Percentiles rank a stretch among this genome's conserved stretches.
Evolutionary conservation across 106 monocot species (phyloP).

Genomic region (Dendrobium huoshanense): DNA sequence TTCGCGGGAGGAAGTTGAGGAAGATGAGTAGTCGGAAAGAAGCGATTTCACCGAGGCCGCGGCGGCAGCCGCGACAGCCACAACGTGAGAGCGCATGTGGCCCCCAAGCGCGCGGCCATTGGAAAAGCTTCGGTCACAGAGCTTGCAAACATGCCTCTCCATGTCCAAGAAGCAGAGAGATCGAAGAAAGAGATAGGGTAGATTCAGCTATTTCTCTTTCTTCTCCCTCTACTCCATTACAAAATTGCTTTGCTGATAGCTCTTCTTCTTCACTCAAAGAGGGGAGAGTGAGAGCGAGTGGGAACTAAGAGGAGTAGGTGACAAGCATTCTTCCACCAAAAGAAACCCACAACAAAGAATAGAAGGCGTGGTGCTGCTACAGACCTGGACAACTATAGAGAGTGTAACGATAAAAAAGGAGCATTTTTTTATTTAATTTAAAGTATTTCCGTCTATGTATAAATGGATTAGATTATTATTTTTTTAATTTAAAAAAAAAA

Average conservation of each 20-base stretch:
- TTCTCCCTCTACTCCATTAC: neutral
- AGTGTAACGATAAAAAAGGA: neutral
- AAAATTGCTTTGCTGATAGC: neutral
- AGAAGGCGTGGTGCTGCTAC: constrained; percentile 3
- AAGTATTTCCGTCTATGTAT: too few relatives aligned
- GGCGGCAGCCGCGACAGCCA: constrained; percentile 6
- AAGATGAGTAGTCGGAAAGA: constrained; percentile 19
- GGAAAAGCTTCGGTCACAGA: constrained; percentile 41
- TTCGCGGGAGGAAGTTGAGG: constrained; percentile 18
- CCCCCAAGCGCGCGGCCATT: constrained; percentile 45
- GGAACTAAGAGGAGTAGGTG: constrained; percentile 11
- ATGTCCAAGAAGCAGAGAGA: constrained; percentile 1
- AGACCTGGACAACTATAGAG: neutral
- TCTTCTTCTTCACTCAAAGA: constrained; percentile 4
- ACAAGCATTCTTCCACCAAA: constrained; percentile 11
- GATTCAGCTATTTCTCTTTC: neutral
- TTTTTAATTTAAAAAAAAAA: neutral
- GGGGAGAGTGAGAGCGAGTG: neutral
- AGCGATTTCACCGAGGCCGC: neutral
- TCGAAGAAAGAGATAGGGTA: neutral
- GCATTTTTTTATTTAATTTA: neutral
- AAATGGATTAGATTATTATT: too few relatives aligned
- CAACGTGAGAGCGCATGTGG: constrained; percentile 50
- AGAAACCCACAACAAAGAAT: constrained; percentile 1
- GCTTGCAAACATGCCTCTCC: constrained; percentile 40